Evolutionary conservation across 2,329 filamentous ascomycete genomes (phyloP).

Genomic region (Stachybotrys chartarum): DNA sequence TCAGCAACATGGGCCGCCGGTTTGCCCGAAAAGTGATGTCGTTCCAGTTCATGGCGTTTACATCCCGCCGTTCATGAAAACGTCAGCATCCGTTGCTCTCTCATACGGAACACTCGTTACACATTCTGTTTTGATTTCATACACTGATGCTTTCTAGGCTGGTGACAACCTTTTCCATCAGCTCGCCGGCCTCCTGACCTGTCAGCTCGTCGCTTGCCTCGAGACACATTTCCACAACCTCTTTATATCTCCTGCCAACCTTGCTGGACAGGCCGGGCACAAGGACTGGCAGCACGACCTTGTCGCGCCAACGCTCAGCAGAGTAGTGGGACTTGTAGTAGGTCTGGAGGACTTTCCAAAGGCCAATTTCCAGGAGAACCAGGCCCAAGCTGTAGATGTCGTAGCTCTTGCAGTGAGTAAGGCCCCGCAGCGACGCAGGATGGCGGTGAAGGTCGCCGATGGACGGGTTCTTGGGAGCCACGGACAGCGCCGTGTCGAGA

Average conservation of each 20-base stretch:
- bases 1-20: too few relatives aligned
- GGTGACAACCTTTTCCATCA: slow-evolving; percentile 35
- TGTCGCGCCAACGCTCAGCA: slow-evolving; percentile 33
- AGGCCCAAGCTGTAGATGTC: slow-evolving; percentile 48
- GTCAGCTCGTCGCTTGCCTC: slow-evolving; percentile 27
- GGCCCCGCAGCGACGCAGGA: slow-evolving; percentile 31
- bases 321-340: slow-evolving; percentile 35
- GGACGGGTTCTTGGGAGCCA: slow-evolving; percentile 32
- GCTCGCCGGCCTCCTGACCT: slow-evolving; percentile 25
- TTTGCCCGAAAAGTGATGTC: too few relatives aligned
- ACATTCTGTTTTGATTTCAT: slow-evolving; percentile 6
- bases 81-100: too few relatives aligned
- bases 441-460: slow-evolving; percentile 39
- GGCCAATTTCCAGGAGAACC: slow-evolving; percentile 41
- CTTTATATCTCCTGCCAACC: slow-evolving; percentile 29
- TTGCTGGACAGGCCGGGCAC: slow-evolving; percentile 34
- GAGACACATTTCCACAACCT: slow-evolving; percentile 35
- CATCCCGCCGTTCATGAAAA: too few relatives aligned
- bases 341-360: slow-evolving; percentile 36
- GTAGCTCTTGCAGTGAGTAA: slow-evolving; percentile 38
- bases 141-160: slow-evolving; percentile 29
- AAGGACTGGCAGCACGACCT: slow-evolving; percentile 29
- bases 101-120: too few relatives aligned
- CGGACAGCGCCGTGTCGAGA: slow-evolving; percentile 40
- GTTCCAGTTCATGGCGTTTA: too few relatives aligned